These are phyloP conservation scores for Fusarium multiceps DNA, from an alignment of 2,329 filamentous ascomycete genomes.

Conservation along the genomic window DNA sequence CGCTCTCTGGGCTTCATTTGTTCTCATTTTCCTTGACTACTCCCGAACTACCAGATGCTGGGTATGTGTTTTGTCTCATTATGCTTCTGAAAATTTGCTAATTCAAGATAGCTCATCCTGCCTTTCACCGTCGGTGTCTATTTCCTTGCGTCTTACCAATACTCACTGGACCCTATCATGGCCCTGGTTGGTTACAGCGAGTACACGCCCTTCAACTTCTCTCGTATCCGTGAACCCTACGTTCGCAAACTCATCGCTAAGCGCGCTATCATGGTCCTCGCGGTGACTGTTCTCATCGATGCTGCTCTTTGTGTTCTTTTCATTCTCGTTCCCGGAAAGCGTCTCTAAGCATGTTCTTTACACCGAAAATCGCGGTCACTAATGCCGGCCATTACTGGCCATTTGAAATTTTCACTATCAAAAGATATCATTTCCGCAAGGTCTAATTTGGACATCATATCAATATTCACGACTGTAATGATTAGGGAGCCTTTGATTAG, in stretches of 20 bases:
- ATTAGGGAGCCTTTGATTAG: slow-evolving; percentile 41
- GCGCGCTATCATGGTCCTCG: slow-evolving; percentile 82
- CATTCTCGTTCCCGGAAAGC: slow-evolving; percentile 92
- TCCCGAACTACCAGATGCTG: slow-evolving; percentile 80
- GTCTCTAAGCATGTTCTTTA: slow-evolving; percentile 63
- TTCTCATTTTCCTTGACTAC: slow-evolving; percentile 90
- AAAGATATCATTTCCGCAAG: slow-evolving; percentile 32
- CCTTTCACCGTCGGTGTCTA: slow-evolving; percentile 95
- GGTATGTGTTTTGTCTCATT: slow-evolving; percentile 66
- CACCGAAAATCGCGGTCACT: slow-evolving; percentile 27
- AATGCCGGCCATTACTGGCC: slow-evolving; percentile 44
- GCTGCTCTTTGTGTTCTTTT: slow-evolving; percentile 89
- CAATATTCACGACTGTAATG: slow-evolving; percentile 48
- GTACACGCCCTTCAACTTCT: slow-evolving; percentile 95
- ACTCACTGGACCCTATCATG: slow-evolving; percentile 91
- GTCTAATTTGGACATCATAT: slow-evolving; percentile 27
- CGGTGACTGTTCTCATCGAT: slow-evolving; percentile 79
- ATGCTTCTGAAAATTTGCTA: slow-evolving; percentile 6
- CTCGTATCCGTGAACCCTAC: slow-evolving; percentile 88
- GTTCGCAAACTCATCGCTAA: slow-evolving; percentile 87
- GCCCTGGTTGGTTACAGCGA: slow-evolving; percentile 92
- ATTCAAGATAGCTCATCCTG: slow-evolving; percentile 69
- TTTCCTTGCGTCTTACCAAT: slow-evolving; percentile 90
- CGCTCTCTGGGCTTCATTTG: slow-evolving; percentile 93
- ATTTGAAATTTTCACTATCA: slow-evolving; percentile 17